Percentiles rank a stretch among this genome's conserved stretches.
Conservation (phyloP, 1,284 basidiomycete genomes). For the Malassezia yamatoensis region DNA sequence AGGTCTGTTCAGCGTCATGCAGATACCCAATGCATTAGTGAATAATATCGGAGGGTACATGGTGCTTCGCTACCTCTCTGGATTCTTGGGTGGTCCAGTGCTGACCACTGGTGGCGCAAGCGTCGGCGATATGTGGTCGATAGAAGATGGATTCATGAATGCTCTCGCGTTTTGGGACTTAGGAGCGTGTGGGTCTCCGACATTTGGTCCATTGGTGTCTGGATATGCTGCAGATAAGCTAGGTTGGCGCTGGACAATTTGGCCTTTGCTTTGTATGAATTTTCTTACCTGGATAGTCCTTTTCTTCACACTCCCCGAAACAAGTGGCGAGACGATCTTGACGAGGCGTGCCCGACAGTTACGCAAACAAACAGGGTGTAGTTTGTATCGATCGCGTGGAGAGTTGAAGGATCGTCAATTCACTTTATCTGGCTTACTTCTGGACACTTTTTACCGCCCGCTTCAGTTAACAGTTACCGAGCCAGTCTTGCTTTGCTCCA, state of each 20-base stretch:
- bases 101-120: constrained; percentile 43
- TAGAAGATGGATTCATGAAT: constrained; percentile 15
- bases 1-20: constrained; percentile 17
- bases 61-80: constrained; percentile 44
- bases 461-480: constrained; percentile 21
- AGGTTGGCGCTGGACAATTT: constrained; percentile 45
- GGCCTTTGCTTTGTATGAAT: constrained; percentile 38
- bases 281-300: constrained; percentile 29
- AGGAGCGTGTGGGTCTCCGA: constrained; percentile 25
- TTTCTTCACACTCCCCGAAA: constrained; percentile 23
- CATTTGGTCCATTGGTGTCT: constrained; percentile 25
- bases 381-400: constrained; percentile 7
- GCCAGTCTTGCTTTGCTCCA: constrained; percentile 19
- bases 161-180: constrained; percentile 16
- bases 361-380: constrained; percentile 12
- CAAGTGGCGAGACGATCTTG: constrained; percentile 18
- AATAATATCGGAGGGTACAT: constrained; percentile 17
- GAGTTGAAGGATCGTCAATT: constrained; percentile 20
- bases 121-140: constrained; percentile 27
- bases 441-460: constrained; percentile 18
- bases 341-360: constrained; percentile 15
- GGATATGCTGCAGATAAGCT: constrained; percentile 33
- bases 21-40: constrained; percentile 16
- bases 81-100: constrained; percentile 47
- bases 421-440: constrained; percentile 2